Base-by-base conservation (phyloP, 176 grass and related monocot species). In the Juncus effusus region DNA sequence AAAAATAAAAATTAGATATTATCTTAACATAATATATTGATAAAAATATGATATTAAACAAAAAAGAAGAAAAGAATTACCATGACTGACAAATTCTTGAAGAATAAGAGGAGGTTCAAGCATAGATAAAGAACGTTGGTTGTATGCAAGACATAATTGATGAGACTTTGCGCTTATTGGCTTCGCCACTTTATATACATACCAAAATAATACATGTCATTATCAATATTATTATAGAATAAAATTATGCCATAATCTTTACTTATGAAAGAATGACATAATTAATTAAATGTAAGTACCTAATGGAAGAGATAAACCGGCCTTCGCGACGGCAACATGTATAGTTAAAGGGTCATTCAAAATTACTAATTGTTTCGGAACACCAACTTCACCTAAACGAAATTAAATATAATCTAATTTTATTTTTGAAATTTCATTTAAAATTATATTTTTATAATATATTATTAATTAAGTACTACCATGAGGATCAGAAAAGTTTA, bases 81-180 rank as follows among this genome's bases (percentile, higher is more conserved):
- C 93, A 86, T 96, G 93, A 62, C 86, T 92, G 41, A 96, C 82
- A 54, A 96, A 96, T 81, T 96, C 88, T 67, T 96, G 93, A 14
- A 96, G 88, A 75, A 96, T 84, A 16, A 96, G 55, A 19, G 93
- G 93, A 13, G 93, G 93, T 65, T 89, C 85, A 68, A 96, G 85
- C 63, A 76, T 75, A 70, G 93, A 71, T 62, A 96, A 63, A 5
- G 93, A 92, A 36, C 84, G 28, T 60, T 77, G 82, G 3, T 79
- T 82, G 57, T 86, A 96, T 3, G 80, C 88, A 63, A 96, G 82
- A 74, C 82, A 91, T 62, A 96, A 59, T 68, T 96, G 79, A 72
- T 96, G 93, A 78, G 82, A 92, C 56, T 91, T 91, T 56, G 79
- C 84, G 40, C 83, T 96, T 51, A 96, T 82, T 51, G 93, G 93